These are phyloP conservation scores for Epichloe sibirici DNA, from an alignment of 2,329 filamentous ascomycete genomes.

Conservation along the genomic window DNA sequence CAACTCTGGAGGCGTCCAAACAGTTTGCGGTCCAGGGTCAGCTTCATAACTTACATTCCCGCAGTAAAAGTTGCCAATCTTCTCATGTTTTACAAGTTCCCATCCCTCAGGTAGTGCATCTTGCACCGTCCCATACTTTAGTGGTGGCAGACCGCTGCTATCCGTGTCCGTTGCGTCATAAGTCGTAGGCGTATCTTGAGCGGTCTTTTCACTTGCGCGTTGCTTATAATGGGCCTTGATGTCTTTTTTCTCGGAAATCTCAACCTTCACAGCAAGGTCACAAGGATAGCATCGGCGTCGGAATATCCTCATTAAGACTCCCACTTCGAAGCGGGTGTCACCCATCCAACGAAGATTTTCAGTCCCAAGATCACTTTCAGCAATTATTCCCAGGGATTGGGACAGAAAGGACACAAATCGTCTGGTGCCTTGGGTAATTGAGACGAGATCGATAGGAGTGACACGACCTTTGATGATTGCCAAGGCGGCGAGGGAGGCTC, in stretches of 20 bases:
- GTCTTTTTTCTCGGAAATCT: slow-evolving; percentile 59
- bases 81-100: slow-evolving; percentile 60
- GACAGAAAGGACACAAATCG: slow-evolving; percentile 80
- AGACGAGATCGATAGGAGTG: slow-evolving; percentile 77
- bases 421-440: slow-evolving; percentile 67
- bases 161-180: slow-evolving; percentile 6
- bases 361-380: slow-evolving; percentile 80
- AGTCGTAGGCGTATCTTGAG: not conserved
- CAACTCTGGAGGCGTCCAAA: not conserved
- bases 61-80: slow-evolving; percentile 82
- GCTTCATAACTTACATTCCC: slow-evolving; percentile 56
- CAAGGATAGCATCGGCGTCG: slow-evolving; percentile 74
- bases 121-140: slow-evolving; percentile 69
- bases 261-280: slow-evolving; percentile 76
- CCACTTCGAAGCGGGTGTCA: slow-evolving; percentile 68
- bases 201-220: slow-evolving; percentile 25
- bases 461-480: slow-evolving; percentile 76
- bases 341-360: slow-evolving; percentile 94
- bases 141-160: slow-evolving; percentile 50
- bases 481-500: slow-evolving; percentile 63
- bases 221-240: slow-evolving; percentile 62
- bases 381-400: slow-evolving; percentile 79
- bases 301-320: slow-evolving; percentile 66
- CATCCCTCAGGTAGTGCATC: slow-evolving; percentile 69
- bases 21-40: not conserved